phyloP scores from a whole-genome alignment of 139 green algal genomes.

The Microglena sp. region DNA sequence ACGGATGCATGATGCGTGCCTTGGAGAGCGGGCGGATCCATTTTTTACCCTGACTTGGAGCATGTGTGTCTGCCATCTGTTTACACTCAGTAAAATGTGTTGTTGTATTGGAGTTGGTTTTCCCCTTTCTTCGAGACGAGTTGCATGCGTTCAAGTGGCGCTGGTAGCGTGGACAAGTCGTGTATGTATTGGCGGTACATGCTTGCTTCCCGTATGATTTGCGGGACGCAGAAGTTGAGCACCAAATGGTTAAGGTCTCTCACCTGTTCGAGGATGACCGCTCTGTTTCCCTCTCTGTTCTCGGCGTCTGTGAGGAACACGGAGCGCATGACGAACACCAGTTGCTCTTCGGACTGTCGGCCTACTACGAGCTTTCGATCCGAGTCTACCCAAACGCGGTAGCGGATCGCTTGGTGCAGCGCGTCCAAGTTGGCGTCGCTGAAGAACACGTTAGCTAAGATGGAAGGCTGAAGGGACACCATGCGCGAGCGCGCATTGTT shows the following conservation, averaged over 20 bases:
- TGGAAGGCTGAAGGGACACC: background rate
- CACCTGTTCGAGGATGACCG: background rate
- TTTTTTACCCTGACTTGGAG: too few relatives aligned
- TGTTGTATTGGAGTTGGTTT: background rate
- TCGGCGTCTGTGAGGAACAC: background rate
- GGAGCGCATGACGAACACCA: constrained; percentile 8
- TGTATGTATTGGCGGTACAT: background rate
- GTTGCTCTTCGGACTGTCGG: constrained; percentile 3
- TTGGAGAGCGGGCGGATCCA: too few relatives aligned
- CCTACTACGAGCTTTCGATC: background rate
- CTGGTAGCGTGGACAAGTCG: constrained; percentile 2
- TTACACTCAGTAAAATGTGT: too few relatives aligned
- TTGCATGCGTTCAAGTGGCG: background rate
- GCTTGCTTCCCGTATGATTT: background rate
- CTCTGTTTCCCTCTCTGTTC: constrained; percentile 1
- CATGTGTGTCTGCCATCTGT: too few relatives aligned
- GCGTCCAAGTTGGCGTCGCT: background rate
- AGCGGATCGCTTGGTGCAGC: constrained; percentile 2
- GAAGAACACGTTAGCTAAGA: background rate
- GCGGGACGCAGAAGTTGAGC: constrained; percentile 4
- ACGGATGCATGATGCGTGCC: too few relatives aligned
- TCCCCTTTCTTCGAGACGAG: background rate
- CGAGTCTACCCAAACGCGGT: constrained; percentile 4
- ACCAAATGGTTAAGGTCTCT: constrained; percentile 1
- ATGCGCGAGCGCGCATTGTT: background rate